Base-by-base conservation (phyloP, 331 rosid genomes). In the Quercus tomentella region DNA sequence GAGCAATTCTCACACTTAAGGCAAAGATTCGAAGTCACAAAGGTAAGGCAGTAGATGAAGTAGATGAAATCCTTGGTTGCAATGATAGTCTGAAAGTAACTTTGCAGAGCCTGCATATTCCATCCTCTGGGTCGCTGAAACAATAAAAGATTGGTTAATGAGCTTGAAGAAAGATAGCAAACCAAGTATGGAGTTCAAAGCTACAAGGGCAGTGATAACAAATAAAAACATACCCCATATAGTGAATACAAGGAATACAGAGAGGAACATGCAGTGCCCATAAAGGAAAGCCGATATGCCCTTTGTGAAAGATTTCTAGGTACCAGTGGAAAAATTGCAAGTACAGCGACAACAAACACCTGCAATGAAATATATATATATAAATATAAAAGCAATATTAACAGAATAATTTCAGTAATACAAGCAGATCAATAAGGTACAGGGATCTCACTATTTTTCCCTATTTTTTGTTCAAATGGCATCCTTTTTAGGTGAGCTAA, bases 51-150 rank as follows among this genome's bases (percentile, higher is more conserved):
- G 91, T 91, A 96, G 71, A 89, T 79, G 82, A 91, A 89, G 93
- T 83, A 88, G 83, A 96, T 90, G 83, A 96, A 91, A 87, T 96
- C 98, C 81, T 92, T 96, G 57, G 98, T 70, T 26, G 73, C 90
- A 80, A 89, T 73, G 70, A 96, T 82, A 33, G 91, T 72, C 81
- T 90, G 98, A 77, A 96, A 91, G 88, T 96, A 96, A 78, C 76
- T 87, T 89, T 93, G 97, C 90, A 96, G 77, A 45, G 93, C 94
- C 79, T 90, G 99, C 79, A 91, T 31, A 91, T 90, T 96, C 98
- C 97, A 96, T 26, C 88, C 97, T 79, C 97, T 92, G 4, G 99
- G 99, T 87, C 81, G 92, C 99, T 96, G 91, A 80, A 84, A 83
- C 22, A 51, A 68, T 70, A 76, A 56, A 67, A 79, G 74, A 80